Percentiles rank a stretch among this genome's conserved stretches.
These are phyloP conservation scores for Solanum sitiens DNA, from an alignment of 257 asterid genomes.

Conservation along the genomic window DNA sequence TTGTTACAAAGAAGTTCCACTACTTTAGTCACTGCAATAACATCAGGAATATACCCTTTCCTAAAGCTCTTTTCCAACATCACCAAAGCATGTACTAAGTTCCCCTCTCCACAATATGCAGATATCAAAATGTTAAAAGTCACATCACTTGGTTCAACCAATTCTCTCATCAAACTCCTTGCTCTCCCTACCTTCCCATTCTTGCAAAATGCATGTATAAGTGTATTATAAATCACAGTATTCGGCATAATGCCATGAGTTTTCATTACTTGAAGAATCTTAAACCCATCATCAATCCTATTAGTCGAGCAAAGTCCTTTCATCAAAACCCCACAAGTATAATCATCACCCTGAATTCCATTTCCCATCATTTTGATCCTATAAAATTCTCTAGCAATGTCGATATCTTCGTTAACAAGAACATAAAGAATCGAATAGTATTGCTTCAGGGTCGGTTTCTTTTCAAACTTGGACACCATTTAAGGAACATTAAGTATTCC, in stretches of 20 bases:
- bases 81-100: slow-evolving; percentile 63
- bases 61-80: slow-evolving; percentile 67
- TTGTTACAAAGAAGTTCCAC: slow-evolving; percentile 40
- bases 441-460: slow-evolving; percentile 55
- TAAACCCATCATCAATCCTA: slow-evolving; percentile 77
- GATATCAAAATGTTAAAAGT: slow-evolving; percentile 71
- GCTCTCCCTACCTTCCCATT: slow-evolving; percentile 81
- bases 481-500: slow-evolving; percentile 43
- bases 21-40: slow-evolving; percentile 54
- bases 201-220: slow-evolving; percentile 72
- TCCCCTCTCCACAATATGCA: slow-evolving; percentile 59
- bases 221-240: slow-evolving; percentile 64
- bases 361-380: slow-evolving; percentile 65
- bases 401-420: slow-evolving; percentile 78
- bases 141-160: slow-evolving; percentile 53
- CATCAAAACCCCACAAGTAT: slow-evolving; percentile 81
- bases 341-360: slow-evolving; percentile 68
- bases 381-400: slow-evolving; percentile 75
- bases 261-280: slow-evolving; percentile 72
- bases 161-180: slow-evolving; percentile 64
- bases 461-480: slow-evolving; percentile 46
- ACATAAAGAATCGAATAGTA: slow-evolving; percentile 76
- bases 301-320: slow-evolving; percentile 89
- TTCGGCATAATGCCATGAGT: slow-evolving; percentile 34
- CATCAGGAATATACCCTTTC: slow-evolving; percentile 56